Percentiles rank a stretch among this genome's conserved stretches.
Conservation (phyloP, 1,139 yeast species). For the Blastobotrys persicus region DNA sequence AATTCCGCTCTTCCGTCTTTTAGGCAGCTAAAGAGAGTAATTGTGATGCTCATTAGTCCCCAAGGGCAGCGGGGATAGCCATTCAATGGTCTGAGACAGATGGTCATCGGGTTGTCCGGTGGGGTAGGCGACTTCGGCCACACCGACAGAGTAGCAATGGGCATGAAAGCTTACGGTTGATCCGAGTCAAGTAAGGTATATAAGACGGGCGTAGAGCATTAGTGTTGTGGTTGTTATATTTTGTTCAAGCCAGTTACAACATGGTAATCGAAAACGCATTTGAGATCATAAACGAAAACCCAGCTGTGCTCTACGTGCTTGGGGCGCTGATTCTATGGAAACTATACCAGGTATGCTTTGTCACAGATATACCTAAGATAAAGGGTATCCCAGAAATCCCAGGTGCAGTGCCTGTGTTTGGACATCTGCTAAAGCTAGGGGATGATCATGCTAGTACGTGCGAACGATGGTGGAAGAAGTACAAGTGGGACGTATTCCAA, state of each 20-base stretch:
- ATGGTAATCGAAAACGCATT: conserved; percentile 1
- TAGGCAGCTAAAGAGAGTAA: too few species aligned
- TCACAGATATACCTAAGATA: conserved; percentile 34
- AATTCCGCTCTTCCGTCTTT: too few species aligned
- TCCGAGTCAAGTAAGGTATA: neutral
- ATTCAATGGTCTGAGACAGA: neutral
- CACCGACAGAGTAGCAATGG: neutral
- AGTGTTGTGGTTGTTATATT: neutral
- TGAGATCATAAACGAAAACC: neutral
- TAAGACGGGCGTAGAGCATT: neutral
- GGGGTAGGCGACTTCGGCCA: neutral
- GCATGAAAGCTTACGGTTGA: neutral
- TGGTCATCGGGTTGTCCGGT: neutral
- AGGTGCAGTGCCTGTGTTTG: conserved; percentile 27
- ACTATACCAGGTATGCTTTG: conserved; percentile 21
- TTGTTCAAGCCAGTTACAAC: neutral
- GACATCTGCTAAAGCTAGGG: conserved; percentile 26
- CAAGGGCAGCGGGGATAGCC: too few species aligned
- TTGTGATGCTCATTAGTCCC: too few species aligned
- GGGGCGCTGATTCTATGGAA: neutral
- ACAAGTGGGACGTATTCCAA: conserved; percentile 45
- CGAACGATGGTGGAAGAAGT: conserved; percentile 28
- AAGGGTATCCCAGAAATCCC: conserved; percentile 47
- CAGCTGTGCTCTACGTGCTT: neutral
- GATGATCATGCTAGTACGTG: conserved; percentile 29